Base-by-base conservation (phyloP, 176 grass and related monocot genomes). In the Thalia dealbata region DNA sequence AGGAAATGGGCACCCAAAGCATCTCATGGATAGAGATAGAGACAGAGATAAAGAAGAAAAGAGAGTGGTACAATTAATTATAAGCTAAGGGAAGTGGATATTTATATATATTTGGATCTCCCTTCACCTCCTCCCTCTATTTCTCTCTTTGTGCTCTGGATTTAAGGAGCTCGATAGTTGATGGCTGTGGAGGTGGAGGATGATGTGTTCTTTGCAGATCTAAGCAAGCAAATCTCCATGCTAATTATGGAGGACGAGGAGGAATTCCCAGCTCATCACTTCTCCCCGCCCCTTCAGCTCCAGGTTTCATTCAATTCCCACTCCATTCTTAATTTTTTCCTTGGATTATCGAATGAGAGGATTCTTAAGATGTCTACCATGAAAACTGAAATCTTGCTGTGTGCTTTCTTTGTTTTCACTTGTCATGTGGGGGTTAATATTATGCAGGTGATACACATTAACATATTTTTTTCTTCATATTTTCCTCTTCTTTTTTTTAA, bases 231-330 rank as follows among this genome's bases (percentile, higher is more conserved):
- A 73, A 93, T 99, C 73, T 86, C 95, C 14, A 87, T 91, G 29
- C 83, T 99, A 64, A 88, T 99, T 78, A 99, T 83, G 82, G 95
- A 99, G 61, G 95, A 99, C 71, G 95, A 99, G 51, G 95, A 89
- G 28, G 90, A 91, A 50, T 90, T 88, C 75, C 69, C 62, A 4
- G 28, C 32, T 45, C 78, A 86, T n/a, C n/a, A n/a, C n/a, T n/a
- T n/a, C 75, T 71, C 76, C 71, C 80, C 71, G 3, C 52, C 50
- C 19, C 78, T 83, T 68, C 75, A 83, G 32, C 54, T 81, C 21
- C 79, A 83, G 77, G 84, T 90, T 68, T 81, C 32, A 38, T 68
- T 81, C 32, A 38, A 38, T 38, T 4, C 32, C 4, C 32, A 38
- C 1, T 38, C 32, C 32, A 38, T 38, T 38, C n/a, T 38, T 38